These are phyloP conservation scores for Pseudotsuga menziesii DNA, from an alignment of 75 land plant genomes.

Conservation along the genomic window DNA sequence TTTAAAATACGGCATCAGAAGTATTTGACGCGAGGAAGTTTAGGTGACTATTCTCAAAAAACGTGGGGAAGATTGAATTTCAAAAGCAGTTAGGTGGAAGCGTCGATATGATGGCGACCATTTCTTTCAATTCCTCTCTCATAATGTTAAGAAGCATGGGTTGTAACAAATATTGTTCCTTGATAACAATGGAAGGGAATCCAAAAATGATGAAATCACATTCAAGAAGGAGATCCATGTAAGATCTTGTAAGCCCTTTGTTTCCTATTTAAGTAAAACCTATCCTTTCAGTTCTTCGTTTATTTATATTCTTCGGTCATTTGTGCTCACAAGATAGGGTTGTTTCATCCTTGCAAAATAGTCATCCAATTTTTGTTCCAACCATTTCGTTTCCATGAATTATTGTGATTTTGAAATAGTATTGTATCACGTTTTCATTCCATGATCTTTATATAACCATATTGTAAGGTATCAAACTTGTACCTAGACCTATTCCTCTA, in stretches of 20 bases:
- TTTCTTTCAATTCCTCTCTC: constrained; percentile 64
- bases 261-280: neutral
- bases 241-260: constrained; percentile 10
- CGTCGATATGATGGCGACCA: constrained; percentile 22
- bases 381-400: neutral
- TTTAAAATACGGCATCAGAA: constrained; percentile 39
- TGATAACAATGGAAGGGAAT: constrained; percentile 32
- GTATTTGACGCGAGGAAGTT: neutral
- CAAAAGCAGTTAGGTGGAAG: neutral
- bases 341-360: neutral
- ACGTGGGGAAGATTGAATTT: neutral
- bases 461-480: too few species aligned
- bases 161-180: constrained; percentile 58
- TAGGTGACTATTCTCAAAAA: neutral
- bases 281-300: neutral
- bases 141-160: constrained; percentile 44
- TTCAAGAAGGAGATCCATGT: constrained; percentile 58
- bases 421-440: too few species aligned
- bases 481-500: too few species aligned
- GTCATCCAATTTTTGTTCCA: neutral
- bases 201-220: constrained; percentile 31
- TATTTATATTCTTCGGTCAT: neutral
- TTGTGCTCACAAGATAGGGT: neutral
- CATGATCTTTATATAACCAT: too few species aligned
- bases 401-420: neutral